phyloP scores from a whole-genome alignment of 2,329 filamentous ascomycete genomes.

The Scleromitrula shiraiana region DNA sequence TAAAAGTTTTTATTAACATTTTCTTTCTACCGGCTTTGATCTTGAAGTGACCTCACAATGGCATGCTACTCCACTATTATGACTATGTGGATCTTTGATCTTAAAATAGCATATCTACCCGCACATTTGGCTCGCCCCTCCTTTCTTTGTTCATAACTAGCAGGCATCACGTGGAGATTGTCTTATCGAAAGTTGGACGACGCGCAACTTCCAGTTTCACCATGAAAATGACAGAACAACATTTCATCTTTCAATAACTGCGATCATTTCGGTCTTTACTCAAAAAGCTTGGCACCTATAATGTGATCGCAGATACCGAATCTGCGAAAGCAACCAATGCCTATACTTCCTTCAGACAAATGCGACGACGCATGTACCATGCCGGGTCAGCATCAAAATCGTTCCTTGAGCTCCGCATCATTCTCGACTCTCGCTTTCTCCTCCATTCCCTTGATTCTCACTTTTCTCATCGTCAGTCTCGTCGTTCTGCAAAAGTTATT shows the following conservation, averaged over 20 bases:
- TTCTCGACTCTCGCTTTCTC: slow-evolving; percentile 49
- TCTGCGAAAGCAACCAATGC: slow-evolving; percentile 21
- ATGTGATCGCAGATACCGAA: slow-evolving; percentile 14
- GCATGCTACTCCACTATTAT: neutral
- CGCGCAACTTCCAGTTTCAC: slow-evolving; percentile 1
- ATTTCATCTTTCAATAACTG: neutral
- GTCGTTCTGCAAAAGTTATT: slow-evolving; percentile 63
- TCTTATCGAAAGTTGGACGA: slow-evolving; percentile 9
- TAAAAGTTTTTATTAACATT: no score
- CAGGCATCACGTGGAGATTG: slow-evolving; percentile 7
- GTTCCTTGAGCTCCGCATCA: slow-evolving; percentile 16
- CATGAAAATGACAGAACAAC: slow-evolving; percentile 1
- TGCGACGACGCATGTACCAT: slow-evolving; percentile 23
- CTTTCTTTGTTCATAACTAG: slow-evolving; percentile 1
- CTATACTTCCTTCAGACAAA: slow-evolving; percentile 23
- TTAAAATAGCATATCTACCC: no score
- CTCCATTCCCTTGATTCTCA: slow-evolving; percentile 59
- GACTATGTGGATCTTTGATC: neutral
- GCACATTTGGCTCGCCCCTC: neutral
- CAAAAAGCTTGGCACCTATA: slow-evolving; percentile 1
- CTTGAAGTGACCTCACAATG: no score
- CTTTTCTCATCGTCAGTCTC: slow-evolving; percentile 56
- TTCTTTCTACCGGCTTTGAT: no score
- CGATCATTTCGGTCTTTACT: neutral
- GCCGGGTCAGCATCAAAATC: slow-evolving; percentile 15